Evolutionary conservation across 148 eudicot genomes (phyloP), one percentile per base, ranked within the genome.

Genomic region (Selenicereus undatus): DNA sequence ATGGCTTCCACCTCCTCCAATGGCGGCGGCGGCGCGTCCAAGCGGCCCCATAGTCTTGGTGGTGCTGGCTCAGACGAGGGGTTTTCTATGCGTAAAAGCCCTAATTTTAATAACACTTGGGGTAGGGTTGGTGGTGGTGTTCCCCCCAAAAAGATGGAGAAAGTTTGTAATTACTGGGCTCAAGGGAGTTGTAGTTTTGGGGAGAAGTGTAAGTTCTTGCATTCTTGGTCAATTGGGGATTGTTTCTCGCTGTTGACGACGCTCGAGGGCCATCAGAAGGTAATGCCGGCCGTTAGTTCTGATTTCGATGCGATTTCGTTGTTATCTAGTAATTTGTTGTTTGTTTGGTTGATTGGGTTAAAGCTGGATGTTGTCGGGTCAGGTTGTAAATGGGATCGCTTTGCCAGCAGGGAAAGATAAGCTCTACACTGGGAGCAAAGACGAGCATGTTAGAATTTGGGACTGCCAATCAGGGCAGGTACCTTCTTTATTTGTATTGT

Each of bases 391-490:
- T 16, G 99, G 98, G 58, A 97, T 97, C 75, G 85, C 97, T 75
- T 82, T 88, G 86, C 95, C 98, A 48, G 84, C 88, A 42, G 99
- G 92, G 18, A 91, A 97, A 11, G 99, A 92, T 86, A 97, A 94
- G 86, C 95, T 97, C 42, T 97, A 94, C 81, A 88, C 97, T 1
- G 98, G 95, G 72, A 89, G 97, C 78, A 92, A 91, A 89, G 99
- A 97, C 42, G 90, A 90, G 85, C 88, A 91, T 76, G 93, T 91
- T 75, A 90, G 93, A 84, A 85, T 97, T 65, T 97, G 99, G 98
- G 99, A 97, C 78, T 94, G 99, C 86, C 95, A 89, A 82, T 90
- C 98, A 70, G 98, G 98, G 22, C 98, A 94, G 97, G 99, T 96
- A 60, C 81, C 75, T 56, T 74, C 39, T 26, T 68, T 60, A 56